Evolutionary conservation across 1,284 basidiomycete species (phyloP).

Genomic region (Ustilago lituana): DNA sequence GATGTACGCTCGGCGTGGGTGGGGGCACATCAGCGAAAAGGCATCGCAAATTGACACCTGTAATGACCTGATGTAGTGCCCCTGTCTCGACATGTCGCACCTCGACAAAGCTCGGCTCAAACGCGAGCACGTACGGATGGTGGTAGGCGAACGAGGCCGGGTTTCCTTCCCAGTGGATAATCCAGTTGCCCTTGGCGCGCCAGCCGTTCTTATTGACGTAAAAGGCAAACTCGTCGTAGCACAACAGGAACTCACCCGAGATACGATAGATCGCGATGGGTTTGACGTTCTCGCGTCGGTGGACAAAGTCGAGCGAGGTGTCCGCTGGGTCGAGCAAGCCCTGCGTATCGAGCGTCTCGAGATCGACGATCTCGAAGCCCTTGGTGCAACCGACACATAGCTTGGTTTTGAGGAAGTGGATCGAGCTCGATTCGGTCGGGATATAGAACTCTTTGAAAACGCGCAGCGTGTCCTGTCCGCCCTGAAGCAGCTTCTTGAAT

Average conservation of each 20-base stretch:
- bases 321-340: conserved; percentile 93
- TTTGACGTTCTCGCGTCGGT: conserved; percentile 84
- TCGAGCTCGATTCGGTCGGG: conserved; percentile 93
- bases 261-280: conserved; percentile 98
- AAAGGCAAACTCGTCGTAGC: conserved; percentile 99
- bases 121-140: conserved; percentile 95
- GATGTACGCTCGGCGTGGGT: conserved; percentile 69
- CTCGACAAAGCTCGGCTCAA: conserved; percentile 96
- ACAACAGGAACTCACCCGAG: conserved; percentile 94
- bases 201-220: conserved; percentile 98
- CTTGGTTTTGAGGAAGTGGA: conserved; percentile 97
- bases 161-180: conserved; percentile 95
- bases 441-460: conserved; percentile 98
- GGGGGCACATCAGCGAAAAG: conserved; percentile 94
- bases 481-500: conserved; percentile 91
- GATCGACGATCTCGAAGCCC: conserved; percentile 99
- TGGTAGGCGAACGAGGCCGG: conserved; percentile 94
- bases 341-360: conserved; percentile 96
- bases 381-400: conserved; percentile 96
- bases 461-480: conserved; percentile 91
- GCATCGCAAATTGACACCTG: conserved; percentile 73
- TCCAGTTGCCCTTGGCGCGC: conserved; percentile 87
- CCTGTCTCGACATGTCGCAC: conserved; percentile 95
- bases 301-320: conserved; percentile 89
- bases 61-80: conserved; percentile 91